A percentile compares a stretch with the other conserved stretches of the same genome.
These are phyloP conservation scores for Polysphondylium violaceum DNA, from an alignment of 78 protist genomes.

Conservation along the genomic window DNA sequence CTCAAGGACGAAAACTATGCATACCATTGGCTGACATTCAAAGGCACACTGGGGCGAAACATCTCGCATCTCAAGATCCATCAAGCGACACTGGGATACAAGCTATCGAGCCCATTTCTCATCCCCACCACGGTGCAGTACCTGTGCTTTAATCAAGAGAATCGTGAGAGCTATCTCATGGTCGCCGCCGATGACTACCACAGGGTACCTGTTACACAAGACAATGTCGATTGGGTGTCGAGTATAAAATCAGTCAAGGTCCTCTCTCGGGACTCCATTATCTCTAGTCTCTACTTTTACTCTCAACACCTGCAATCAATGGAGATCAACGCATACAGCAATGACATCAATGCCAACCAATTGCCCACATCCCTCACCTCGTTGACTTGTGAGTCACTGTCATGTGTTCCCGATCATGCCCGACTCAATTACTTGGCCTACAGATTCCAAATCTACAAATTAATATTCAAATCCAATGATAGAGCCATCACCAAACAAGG, in stretches of 20 bases:
- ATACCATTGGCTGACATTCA: not conserved
- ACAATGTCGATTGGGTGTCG: not conserved
- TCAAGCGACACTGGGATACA: no score
- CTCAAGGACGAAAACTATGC: not conserved
- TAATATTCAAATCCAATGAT: not conserved
- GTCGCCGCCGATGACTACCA: not conserved
- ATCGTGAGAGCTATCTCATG: not conserved
- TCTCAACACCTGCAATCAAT: not conserved
- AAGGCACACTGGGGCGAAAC: not conserved
- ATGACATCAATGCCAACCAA: not conserved
- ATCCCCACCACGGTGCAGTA: not conserved
- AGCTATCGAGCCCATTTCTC: not conserved
- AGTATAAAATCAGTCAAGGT: not conserved
- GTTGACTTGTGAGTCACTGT: not conserved
- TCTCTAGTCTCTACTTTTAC: not conserved
- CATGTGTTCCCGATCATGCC: not conserved
- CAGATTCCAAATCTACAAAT: no score
- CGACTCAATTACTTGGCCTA: not conserved
- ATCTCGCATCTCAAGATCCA: not conserved
- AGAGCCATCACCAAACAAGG: not conserved
- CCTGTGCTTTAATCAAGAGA: not conserved
- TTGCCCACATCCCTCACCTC: not conserved
- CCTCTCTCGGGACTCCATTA: not conserved
- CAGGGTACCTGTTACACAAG: not conserved
- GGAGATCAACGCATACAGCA: not conserved